These are phyloP conservation scores for Syzygium aqueum DNA, from an alignment of 345 rosid species.

Conservation along the genomic window DNA sequence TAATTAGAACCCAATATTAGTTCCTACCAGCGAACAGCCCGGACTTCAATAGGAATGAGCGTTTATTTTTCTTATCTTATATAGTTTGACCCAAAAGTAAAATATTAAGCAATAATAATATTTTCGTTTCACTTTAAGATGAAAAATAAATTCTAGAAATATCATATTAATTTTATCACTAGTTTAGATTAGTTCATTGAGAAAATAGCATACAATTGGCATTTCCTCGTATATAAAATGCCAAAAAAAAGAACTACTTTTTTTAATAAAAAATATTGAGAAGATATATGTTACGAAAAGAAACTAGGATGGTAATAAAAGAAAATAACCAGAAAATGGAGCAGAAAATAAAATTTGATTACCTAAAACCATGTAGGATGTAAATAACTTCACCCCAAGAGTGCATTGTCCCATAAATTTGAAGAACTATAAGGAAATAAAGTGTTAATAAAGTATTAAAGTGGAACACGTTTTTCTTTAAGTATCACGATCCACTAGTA, in stretches of 20 bases:
- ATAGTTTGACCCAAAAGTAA: background rate
- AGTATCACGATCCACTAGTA: background rate
- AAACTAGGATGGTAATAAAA: background rate
- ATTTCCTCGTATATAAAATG: background rate
- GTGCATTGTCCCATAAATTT: background rate
- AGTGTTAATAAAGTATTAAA: background rate
- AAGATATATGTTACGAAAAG: background rate
- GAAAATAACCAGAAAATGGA: background rate
- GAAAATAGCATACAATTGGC: background rate
- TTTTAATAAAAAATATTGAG: background rate
- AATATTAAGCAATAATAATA: background rate
- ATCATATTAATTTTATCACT: background rate
- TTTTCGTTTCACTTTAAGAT: background rate
- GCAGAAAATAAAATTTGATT: background rate
- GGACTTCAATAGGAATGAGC: background rate
- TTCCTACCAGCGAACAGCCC: background rate
- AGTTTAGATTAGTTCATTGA: background rate
- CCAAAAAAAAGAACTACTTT: background rate
- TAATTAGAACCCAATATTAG: background rate
- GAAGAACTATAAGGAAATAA: background rate
- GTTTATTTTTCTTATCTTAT: background rate
- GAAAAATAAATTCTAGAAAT: background rate
- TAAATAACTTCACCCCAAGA: background rate
- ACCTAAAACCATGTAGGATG: background rate
- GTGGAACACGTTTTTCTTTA: background rate